These are phyloP conservation scores for Phaeoacremonium minimum DNA, from an alignment of 2,329 filamentous ascomycete species.

Conservation along the genomic window DNA sequence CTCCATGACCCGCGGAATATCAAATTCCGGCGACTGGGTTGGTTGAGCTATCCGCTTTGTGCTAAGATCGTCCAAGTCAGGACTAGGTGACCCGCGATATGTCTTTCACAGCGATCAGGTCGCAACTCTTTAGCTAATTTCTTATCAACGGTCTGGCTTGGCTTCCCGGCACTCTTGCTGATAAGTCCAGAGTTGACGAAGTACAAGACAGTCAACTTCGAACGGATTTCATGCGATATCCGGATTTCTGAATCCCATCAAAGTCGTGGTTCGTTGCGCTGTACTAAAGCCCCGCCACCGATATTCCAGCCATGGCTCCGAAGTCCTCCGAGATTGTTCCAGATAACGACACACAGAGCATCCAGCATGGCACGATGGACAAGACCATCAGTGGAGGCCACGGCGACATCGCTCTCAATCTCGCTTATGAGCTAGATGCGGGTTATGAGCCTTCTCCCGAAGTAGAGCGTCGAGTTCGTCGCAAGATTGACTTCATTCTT, in stretches of 20 bases:
- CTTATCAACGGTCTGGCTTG: neutral
- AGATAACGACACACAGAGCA: neutral
- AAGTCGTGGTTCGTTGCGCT: too few relatives aligned
- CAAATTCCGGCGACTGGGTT: neutral
- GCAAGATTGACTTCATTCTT: slow-evolving; percentile 10
- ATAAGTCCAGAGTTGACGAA: neutral
- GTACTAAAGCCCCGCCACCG: too few relatives aligned
- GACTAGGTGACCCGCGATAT: neutral
- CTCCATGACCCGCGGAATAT: neutral
- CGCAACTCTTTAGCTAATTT: neutral
- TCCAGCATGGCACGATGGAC: neutral
- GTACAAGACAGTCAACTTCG: neutral
- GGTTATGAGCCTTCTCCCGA: neutral
- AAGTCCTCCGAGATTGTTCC: neutral
- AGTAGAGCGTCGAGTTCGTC: slow-evolving; percentile 5
- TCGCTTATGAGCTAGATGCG: slow-evolving; percentile 1
- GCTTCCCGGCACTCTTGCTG: neutral
- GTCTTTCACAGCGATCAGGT: neutral
- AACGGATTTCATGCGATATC: neutral
- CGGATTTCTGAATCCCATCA: neutral
- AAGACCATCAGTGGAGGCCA: neutral
- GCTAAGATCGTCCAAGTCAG: neutral
- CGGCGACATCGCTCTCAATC: neutral
- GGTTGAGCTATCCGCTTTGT: too few relatives aligned
- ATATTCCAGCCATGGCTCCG: neutral